Evolutionary conservation across 768 basidiomycete genomes (phyloP), one percentile per base, ranked within the genome.

Genomic region (Trametes cingulata): DNA sequence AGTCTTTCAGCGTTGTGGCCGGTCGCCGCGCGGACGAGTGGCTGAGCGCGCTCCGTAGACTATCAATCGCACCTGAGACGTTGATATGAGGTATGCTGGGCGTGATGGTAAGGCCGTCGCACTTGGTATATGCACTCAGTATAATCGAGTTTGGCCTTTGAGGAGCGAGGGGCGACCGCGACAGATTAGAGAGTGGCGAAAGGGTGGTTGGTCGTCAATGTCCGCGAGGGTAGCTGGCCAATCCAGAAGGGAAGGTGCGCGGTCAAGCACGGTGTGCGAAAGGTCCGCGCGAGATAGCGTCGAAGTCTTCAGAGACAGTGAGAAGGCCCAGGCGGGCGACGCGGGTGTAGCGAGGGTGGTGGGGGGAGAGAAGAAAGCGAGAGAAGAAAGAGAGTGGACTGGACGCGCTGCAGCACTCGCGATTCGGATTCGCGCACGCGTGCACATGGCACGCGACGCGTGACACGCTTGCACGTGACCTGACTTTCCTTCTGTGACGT

Each of bases 401-500:
- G 82, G 13, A 75, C 85, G 71, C 81, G 94, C 6, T 96, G 96
- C 3, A 75, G 98, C 66, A 17, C 13, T 98, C 98, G 72, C 85
- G 95, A 35, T 93, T 96, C 64, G 86, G 95, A 35, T 93, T 96
- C 64, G 86, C 82, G 56, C 95, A 97, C 2, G 75, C 87, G 89
- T 25, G 77, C 97, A n/a, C 27, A 52, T 39, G 54, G 60, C 33
- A 22, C 49, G 47, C 46, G 56, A 63, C 61, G 61, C 91, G 91
- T 68, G 78, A 78, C 15, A 77, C 81, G 13, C 78, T 97, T 19
- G 77, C 87, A 12, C 69, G 77, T 10, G 72, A 79, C 29, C 6
- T 6, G 70, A 87, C 3, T 82, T 80, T 12, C 75, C 77, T 0
- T 92, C 90, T 12, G 79, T 98, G 65, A 80, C 98, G 70, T 70